Evolutionary conservation across 2,329 filamentous ascomycete genomes (phyloP).

Genomic region (Emmonsia crescens): DNA sequence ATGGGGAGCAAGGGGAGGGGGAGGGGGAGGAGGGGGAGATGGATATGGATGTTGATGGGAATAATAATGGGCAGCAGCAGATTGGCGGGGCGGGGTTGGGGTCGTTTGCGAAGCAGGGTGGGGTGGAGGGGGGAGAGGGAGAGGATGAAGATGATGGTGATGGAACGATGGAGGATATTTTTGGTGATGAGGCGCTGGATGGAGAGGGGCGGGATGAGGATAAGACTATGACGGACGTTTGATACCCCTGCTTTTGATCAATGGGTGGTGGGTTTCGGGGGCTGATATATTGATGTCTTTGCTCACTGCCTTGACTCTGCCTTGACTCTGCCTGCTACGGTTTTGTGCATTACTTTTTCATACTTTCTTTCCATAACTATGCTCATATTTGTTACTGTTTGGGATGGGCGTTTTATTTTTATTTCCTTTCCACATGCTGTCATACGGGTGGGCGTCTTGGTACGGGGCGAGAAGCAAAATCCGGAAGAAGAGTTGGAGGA

Average conservation of each 20-base stretch:
- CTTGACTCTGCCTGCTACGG: neutral
- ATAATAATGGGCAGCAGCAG: conserved; percentile 18
- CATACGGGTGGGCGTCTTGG: neutral
- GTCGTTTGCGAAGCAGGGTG: conserved; percentile 20
- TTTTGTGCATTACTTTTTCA: neutral
- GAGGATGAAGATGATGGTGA: conserved; percentile 34
- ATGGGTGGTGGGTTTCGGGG: neutral
- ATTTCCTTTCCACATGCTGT: neutral
- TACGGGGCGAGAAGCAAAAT: neutral
- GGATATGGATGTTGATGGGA: conserved; percentile 6
- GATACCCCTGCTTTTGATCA: conserved; percentile 7
- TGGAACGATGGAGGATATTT: conserved; percentile 39
- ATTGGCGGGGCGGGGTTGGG: conserved; percentile 12
- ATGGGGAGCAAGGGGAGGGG: conserved; percentile 42
- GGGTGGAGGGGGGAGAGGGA: conserved; percentile 24
- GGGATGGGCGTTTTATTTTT: neutral
- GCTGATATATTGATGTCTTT: neutral
- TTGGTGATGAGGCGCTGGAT: conserved; percentile 31
- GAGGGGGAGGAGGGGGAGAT: conserved; percentile 37
- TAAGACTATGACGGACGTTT: conserved; percentile 35
- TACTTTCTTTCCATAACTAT: neutral
- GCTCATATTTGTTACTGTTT: neutral
- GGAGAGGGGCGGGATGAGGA: conserved; percentile 27
- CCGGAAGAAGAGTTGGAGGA: neutral
- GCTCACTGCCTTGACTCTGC: neutral